Conservation (phyloP, 2,329 filamentous ascomycete species). For the Neopestalotiopsis sp. region DNA sequence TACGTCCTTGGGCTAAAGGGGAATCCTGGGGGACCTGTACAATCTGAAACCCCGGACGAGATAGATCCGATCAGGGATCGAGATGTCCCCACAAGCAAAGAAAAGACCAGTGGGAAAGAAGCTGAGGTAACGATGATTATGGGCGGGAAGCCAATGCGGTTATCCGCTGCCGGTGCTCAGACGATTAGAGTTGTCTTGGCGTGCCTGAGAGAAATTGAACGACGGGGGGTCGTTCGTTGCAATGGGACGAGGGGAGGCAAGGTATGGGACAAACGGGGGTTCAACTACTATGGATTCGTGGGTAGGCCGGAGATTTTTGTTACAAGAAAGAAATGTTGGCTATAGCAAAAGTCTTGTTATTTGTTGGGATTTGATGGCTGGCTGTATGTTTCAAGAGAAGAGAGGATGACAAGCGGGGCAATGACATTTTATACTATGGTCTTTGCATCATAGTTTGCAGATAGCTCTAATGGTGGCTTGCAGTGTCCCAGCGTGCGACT, state of each 20-base stretch:
- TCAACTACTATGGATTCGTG: neutral
- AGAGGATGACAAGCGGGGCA: neutral
- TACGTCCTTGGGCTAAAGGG: neutral
- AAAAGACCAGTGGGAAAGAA: no score
- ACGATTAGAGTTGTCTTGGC: slow-evolving; percentile 5
- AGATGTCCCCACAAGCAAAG: neutral
- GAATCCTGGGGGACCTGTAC: neutral
- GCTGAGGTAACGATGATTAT: neutral
- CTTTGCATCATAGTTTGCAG: neutral
- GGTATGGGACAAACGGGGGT: neutral
- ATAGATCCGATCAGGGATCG: neutral
- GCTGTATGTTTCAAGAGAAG: neutral
- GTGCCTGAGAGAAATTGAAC: slow-evolving; percentile 17
- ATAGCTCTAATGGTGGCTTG: neutral
- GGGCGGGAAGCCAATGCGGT: neutral
- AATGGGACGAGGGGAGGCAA: slow-evolving; percentile 24
- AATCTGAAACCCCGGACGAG: neutral
- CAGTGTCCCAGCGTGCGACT: no score
- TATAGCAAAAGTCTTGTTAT: neutral
- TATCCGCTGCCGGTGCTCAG: slow-evolving; percentile 8
- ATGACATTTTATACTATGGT: neutral
- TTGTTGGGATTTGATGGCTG: neutral
- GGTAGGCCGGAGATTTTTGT: neutral
- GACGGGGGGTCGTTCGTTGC: slow-evolving; percentile 44
- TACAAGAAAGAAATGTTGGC: neutral